Base-by-base conservation (phyloP, 192 early-diverging fungal genomes). In the Podila minutissima region DNA sequence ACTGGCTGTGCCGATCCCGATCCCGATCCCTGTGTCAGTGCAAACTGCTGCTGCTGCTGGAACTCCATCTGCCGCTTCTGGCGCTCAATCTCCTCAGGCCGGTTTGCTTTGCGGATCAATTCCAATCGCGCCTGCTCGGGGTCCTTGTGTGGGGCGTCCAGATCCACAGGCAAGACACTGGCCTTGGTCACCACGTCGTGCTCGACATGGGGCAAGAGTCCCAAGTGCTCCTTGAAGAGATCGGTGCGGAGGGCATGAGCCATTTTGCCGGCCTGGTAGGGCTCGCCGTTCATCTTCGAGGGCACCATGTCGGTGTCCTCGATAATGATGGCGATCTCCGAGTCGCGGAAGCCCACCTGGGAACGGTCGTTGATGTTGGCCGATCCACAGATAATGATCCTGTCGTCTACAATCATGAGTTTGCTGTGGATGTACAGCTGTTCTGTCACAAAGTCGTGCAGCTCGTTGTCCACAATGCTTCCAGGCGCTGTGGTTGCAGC, bases 331-430 rank as follows among this genome's bases (percentile, higher is more conserved):
- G 95, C 96, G 62, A 97, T 90, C 84, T 97, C 95, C n/a, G 92
- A 94, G 78, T 95, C 95, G 53, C 93, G 92, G 73, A 92, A 90
- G 5, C 95, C 95, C 37, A 92, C 83, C 88, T 93, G 93, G 4
- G 95, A 97, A 13, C 95, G 91, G 83, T 95, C 94, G 69, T 95
- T 95, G 82, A 95, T 90, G 78, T 95, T 95, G 32, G 94, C 94
- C 35, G 93, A 94, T 11, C 96, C 96, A 82, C 93, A 92, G 35
- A 97, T 86, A 46, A 95, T 92, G 59, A 89, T 89, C 13, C 88
- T 86, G 75, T 97, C 96, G 76, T 97, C 96, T 5, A 95, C 91
- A 74, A 97, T 95, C 90, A 97, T 89, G 50, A 95, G 74, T 71
- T 96, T 93, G 64, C 89, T 91, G 85, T 97, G 95, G 48, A 97